Conservation (phyloP, 106 monocot genomes). For the Iris macrosiphon region DNA sequence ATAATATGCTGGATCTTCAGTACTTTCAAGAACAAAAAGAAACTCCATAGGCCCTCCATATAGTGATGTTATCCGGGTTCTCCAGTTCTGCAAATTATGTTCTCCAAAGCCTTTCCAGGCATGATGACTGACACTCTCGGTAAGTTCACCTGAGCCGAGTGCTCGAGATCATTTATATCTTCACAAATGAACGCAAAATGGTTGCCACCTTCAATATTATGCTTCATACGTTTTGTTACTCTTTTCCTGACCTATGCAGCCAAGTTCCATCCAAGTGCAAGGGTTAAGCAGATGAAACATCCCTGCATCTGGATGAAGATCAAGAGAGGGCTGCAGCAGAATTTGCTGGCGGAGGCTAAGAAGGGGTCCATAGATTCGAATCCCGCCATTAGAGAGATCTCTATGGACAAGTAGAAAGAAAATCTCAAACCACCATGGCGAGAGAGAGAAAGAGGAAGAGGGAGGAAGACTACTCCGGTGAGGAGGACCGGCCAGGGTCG, state of each 20-base stretch:
- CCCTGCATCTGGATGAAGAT: too few relatives aligned
- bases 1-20: conserved; percentile 87
- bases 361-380: too few relatives aligned
- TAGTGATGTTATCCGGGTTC: conserved; percentile 98
- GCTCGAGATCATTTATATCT: conserved; percentile 93
- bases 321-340: too few relatives aligned
- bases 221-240: conserved; percentile 45
- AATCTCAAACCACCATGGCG: too few relatives aligned
- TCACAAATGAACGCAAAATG: conserved; percentile 86
- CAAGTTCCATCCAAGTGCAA: too few relatives aligned
- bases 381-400: too few relatives aligned
- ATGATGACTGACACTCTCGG: conserved; percentile 91
- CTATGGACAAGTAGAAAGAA: too few relatives aligned
- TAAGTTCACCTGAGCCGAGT: conserved; percentile 73
- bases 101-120: conserved; percentile 98
- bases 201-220: conserved; percentile 46
- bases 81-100: conserved; percentile 98
- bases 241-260: conserved; percentile 71
- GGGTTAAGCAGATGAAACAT: too few relatives aligned
- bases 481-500: too few relatives aligned
- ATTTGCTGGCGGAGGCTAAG: too few relatives aligned
- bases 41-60: conserved; percentile 97
- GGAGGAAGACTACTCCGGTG: too few relatives aligned
- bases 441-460: too few relatives aligned
- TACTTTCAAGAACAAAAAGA: conserved; percentile 88